A percentile compares a stretch with the other conserved stretches of the same genome.
Evolutionary conservation across 164 flowering plant species (phyloP).

Genomic region (Stephania yunnanensis): DNA sequence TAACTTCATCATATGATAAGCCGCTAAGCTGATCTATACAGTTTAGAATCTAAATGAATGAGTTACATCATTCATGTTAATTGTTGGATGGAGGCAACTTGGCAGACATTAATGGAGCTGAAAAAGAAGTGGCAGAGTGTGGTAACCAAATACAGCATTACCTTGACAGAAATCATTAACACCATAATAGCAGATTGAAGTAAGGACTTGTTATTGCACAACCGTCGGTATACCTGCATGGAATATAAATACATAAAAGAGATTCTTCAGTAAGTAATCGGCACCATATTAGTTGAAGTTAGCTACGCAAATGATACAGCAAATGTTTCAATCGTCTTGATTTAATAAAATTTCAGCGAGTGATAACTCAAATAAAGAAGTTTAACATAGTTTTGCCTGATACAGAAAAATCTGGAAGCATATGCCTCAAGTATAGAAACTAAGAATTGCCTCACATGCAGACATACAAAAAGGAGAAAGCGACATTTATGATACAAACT

Average conservation of each 20-base stretch:
- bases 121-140: not conserved
- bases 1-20: not conserved
- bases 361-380: not conserved
- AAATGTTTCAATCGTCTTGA: no score
- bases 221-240: constrained; percentile 38
- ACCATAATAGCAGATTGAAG: constrained; percentile 52
- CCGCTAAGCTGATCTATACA: not conserved
- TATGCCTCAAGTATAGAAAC: not conserved
- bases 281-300: no score
- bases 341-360: no score
- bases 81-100: not conserved
- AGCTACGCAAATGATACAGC: no score
- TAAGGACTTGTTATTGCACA: constrained; percentile 19
- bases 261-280: not conserved
- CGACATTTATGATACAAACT: no score
- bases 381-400: not conserved
- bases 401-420: not conserved
- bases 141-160: constrained; percentile 14
- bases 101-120: not conserved
- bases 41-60: not conserved
- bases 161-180: constrained; percentile 70
- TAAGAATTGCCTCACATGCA: not conserved
- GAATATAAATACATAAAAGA: not conserved
- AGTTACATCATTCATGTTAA: not conserved
- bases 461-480: no score